phyloP scores from a whole-genome alignment of 257 asterid species.

The Lycium ferocissimum region DNA sequence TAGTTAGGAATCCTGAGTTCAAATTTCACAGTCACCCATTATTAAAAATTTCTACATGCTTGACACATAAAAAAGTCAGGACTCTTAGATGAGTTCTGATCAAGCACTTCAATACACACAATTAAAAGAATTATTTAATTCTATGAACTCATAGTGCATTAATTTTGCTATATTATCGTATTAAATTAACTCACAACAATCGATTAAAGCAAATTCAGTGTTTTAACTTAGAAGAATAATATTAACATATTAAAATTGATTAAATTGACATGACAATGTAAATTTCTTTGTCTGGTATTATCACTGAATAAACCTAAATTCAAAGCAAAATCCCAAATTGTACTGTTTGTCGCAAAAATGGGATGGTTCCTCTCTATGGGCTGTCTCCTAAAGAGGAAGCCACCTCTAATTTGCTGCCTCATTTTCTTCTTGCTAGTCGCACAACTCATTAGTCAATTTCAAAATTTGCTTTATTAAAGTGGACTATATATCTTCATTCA shows the following conservation, averaged over 20 bases:
- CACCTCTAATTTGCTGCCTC: not conserved
- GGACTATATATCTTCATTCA: not conserved
- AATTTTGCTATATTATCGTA: too few relatives aligned
- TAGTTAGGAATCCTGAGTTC: not conserved
- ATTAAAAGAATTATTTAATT: too few relatives aligned
- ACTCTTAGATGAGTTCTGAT: too few relatives aligned
- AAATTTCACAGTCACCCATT: not conserved
- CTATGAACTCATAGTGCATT: too few relatives aligned
- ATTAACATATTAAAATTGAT: too few relatives aligned
- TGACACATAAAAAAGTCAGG: too few relatives aligned
- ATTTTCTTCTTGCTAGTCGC: conserved; percentile 7
- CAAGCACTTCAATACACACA: too few relatives aligned
- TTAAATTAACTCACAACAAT: too few relatives aligned
- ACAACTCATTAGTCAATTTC: conserved; percentile 11
- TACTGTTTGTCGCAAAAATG: not conserved
- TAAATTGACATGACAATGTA: too few relatives aligned
- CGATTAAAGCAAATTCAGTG: not conserved
- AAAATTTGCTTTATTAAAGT: not conserved
- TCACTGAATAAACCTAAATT: too few relatives aligned
- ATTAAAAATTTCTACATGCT: too few relatives aligned
- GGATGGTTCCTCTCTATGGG: not conserved
- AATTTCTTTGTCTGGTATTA: too few relatives aligned
- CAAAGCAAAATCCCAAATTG: not conserved
- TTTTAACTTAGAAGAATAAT: not conserved
- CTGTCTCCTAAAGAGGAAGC: conserved; percentile 27